Conservation (phyloP, 805 yeast species). For the Pichia nakasei region DNA sequence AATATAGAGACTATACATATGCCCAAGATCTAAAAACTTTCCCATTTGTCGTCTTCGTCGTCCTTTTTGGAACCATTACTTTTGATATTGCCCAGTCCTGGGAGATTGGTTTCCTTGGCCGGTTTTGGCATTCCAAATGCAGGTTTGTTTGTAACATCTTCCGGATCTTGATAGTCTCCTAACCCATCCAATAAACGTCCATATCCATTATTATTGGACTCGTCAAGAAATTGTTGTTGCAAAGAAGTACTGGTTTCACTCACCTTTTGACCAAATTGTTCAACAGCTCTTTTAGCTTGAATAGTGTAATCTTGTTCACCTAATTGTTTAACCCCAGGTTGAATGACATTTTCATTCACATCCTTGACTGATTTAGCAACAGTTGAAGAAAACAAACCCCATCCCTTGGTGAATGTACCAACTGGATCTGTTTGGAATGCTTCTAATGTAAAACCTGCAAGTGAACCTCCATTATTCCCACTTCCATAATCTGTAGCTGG, state of each 20-base stretch:
- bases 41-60: slow-evolving; percentile 49
- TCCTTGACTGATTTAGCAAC: slow-evolving; percentile 77
- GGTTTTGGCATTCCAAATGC: slow-evolving; percentile 63
- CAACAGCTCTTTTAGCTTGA: slow-evolving; percentile 88
- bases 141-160: slow-evolving; percentile 36
- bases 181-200: slow-evolving; percentile 51
- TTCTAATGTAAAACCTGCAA: slow-evolving; percentile 53
- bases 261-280: slow-evolving; percentile 90
- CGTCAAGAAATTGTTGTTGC: slow-evolving; percentile 33
- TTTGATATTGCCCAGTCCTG: slow-evolving; percentile 37
- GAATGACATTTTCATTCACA: slow-evolving; percentile 80
- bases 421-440: slow-evolving; percentile 75
- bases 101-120: slow-evolving; percentile 45
- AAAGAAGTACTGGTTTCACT: slow-evolving; percentile 81
- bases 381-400: slow-evolving; percentile 87
- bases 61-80: slow-evolving; percentile 16
- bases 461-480: slow-evolving; percentile 21
- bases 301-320: slow-evolving; percentile 68
- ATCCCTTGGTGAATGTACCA: slow-evolving; percentile 86
- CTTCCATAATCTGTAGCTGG: slow-evolving; percentile 25
- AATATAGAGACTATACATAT: too few species aligned
- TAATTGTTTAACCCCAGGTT: slow-evolving; percentile 81
- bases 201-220: slow-evolving; percentile 35
- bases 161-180: slow-evolving; percentile 35
- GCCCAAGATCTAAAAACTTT: slow-evolving; percentile 37